A percentile compares a stretch with the other conserved stretches of the same genome.
phyloP scores from a whole-genome alignment of 805 yeast genomes.

The Hanseniaspora nectarophila region DNA sequence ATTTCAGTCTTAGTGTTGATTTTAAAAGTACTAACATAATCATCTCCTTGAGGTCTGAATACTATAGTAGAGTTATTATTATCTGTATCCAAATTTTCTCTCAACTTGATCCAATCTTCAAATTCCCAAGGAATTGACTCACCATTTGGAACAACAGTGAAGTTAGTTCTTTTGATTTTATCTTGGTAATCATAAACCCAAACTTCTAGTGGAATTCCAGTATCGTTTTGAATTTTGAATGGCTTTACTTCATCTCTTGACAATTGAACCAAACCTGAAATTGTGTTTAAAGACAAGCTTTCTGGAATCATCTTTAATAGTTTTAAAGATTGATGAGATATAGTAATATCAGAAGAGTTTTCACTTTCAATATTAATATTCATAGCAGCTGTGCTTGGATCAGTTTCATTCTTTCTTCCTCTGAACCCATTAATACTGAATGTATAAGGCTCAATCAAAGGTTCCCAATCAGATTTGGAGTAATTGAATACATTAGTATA shows the following conservation, averaged over 20 bases:
- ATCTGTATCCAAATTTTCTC: conserved; percentile 66
- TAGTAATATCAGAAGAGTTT: conserved; percentile 62
- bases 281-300: conserved; percentile 32
- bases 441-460: conserved; percentile 80
- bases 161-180: conserved; percentile 20
- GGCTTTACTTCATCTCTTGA: conserved; percentile 75
- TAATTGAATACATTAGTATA: conserved; percentile 72
- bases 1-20: conserved; percentile 74
- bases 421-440: conserved; percentile 56
- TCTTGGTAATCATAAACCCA: conserved; percentile 52
- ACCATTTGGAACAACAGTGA: conserved; percentile 35
- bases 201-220: conserved; percentile 68
- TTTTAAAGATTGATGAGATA: conserved; percentile 73
- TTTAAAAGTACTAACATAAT: conserved; percentile 41
- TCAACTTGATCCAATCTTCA: conserved; percentile 80
- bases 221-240: conserved; percentile 65
- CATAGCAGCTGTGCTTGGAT: conserved; percentile 30
- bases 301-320: conserved; percentile 57
- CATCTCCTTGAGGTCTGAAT: conserved; percentile 44
- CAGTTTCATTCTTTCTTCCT: conserved; percentile 23
- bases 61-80: conserved; percentile 51
- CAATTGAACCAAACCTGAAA: conserved; percentile 39
- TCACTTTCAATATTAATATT: conserved; percentile 61
- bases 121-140: conserved; percentile 71
- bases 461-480: conserved; percentile 89